Evolutionary conservation across 225 moss, liverwort and hornwort genomes (phyloP), one percentile per base, ranked within the genome.

Genomic region (Thuidium tamariscinum): DNA sequence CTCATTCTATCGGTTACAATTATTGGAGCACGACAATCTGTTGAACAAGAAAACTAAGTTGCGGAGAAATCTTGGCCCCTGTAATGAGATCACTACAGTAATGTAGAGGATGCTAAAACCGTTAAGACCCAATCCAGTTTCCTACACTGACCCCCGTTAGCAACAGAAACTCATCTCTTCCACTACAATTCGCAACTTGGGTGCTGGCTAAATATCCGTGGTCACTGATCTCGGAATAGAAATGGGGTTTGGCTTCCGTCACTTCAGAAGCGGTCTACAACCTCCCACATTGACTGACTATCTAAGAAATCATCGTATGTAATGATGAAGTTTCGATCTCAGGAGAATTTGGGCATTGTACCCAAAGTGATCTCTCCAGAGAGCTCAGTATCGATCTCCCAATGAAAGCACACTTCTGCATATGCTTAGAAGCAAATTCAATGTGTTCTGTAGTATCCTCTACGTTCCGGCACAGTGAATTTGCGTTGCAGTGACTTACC

Each of bases 401-500:
- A 69, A 82, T 55, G 41, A 30, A 68, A 82, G 41, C 54, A 55
- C 39, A 68, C 39, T 54, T 30, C 41, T 67, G 16, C 39, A 54
- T n/a, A 81, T 39, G 68, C 54, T 68, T 39, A 12, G 46, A 52
- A 49, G 57, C 80, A 46, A 64, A 61, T 62, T 63, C 49, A 74
- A 60, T 32, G 63, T 80, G 46, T 59, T 25, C 27, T n/a, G 51
- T 29, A 10, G 37, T 62, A 62, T 27, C 36, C 36, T 49, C 46
- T n/a, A 83, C 48, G 46, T 46, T 60, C 27, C 61, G 73, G 57
- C 17, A 29, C 63, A 74, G 52, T 30, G 77, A 64, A 65, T 67
- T 52, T 56, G 77, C 32, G 44, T 85, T 44, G 55, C 55, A 77
- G 20, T 37, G 60, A 61, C 89, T 89, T 84, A 92, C 93, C 92